phyloP scores from a whole-genome alignment of 768 basidiomycete species.

The Kwoniella sp. region DNA sequence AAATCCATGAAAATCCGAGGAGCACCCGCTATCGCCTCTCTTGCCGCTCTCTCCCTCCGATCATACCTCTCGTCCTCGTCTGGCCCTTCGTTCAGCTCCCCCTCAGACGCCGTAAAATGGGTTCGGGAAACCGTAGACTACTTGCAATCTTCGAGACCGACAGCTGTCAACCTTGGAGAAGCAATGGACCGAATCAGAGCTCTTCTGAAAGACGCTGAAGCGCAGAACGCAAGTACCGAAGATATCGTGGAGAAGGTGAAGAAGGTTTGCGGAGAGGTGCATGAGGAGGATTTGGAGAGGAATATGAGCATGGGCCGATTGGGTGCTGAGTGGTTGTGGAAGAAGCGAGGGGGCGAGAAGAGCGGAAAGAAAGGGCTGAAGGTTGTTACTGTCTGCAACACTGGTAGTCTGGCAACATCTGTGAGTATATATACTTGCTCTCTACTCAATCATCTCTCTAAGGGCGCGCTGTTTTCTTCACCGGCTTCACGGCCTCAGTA shows the following conservation, averaged over 20 bases:
- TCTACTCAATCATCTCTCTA: no score
- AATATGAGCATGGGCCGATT: conserved; percentile 81
- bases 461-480: no score
- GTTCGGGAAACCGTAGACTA: conserved; percentile 60
- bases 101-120: conserved; percentile 61
- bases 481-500: no score
- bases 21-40: conserved; percentile 90
- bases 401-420: conserved; percentile 92
- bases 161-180: conserved; percentile 90
- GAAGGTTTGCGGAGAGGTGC: conserved; percentile 71
- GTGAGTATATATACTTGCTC: conserved; percentile 58
- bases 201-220: conserved; percentile 54
- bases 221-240: conserved; percentile 44
- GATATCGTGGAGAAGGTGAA: conserved; percentile 65
- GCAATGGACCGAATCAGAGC: conserved; percentile 72
- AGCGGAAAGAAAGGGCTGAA: conserved; percentile 63
- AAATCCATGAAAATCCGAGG: conserved; percentile 92
- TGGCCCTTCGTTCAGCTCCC: conserved; percentile 54
- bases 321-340: conserved; percentile 81
- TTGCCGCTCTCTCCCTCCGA: conserved; percentile 79
- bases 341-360: conserved; percentile 54
- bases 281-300: conserved; percentile 81
- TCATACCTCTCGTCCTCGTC: conserved; percentile 63
- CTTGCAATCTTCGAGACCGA: conserved; percentile 86
- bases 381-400: conserved; percentile 93